These are phyloP conservation scores for Pythium oligandrum DNA, from an alignment of 352 stramenopile species.

Conservation along the genomic window DNA sequence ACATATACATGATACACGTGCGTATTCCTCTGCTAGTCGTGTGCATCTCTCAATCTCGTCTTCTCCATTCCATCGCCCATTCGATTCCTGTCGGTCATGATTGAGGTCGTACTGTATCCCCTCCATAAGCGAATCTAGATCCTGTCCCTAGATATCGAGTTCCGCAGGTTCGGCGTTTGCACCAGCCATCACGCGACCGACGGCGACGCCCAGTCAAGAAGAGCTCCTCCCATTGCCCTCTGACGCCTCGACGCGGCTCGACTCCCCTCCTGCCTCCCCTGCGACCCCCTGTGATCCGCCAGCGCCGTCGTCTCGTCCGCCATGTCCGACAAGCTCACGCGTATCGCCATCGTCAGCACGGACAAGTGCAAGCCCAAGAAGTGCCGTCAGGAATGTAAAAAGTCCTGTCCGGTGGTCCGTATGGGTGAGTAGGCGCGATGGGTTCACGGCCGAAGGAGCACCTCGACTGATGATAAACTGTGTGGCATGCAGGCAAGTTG, in stretches of 20 bases:
- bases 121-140: constrained; percentile 2
- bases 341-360: constrained; percentile 98
- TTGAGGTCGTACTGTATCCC: constrained; percentile 6
- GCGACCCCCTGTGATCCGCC: not conserved
- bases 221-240: no score
- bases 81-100: no score
- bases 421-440: constrained; percentile 66
- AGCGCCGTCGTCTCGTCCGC: not conserved
- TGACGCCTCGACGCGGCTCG: not conserved
- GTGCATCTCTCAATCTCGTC: no score
- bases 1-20: not conserved
- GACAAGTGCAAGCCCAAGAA: constrained; percentile 99
- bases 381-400: constrained; percentile 98
- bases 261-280: not conserved
- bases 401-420: constrained; percentile 97
- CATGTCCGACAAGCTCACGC: constrained; percentile 92
- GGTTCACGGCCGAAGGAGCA: not conserved
- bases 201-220: no score
- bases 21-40: not conserved
- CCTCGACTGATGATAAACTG: no score
- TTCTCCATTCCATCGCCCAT: no score
- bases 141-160: constrained; percentile 1
- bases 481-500: constrained; percentile 84
- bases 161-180: constrained; percentile 16
- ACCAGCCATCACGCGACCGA: constrained; percentile 16